Percentiles rank a stretch among this genome's conserved stretches.
Evolutionary conservation across 2,329 filamentous ascomycete genomes (phyloP).

Genomic region (Colletotrichum nymphaeae): DNA sequence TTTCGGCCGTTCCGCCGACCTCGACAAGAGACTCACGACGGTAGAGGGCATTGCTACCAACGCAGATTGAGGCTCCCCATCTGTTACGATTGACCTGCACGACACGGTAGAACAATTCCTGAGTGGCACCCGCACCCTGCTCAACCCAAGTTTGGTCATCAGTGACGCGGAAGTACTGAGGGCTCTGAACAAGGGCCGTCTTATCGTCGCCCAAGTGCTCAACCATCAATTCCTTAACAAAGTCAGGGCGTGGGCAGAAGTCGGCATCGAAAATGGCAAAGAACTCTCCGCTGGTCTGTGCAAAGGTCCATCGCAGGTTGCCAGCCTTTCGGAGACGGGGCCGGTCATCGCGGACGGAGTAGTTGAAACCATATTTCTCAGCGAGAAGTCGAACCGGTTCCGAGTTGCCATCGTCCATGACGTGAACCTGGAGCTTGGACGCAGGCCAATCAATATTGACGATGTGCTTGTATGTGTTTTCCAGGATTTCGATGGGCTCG

Average conservation of each 20-base stretch:
- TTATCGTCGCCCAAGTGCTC: slow-evolving; percentile 51
- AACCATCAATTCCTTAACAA: slow-evolving; percentile 51
- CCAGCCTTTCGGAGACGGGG: slow-evolving; percentile 55
- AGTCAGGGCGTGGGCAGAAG: slow-evolving; percentile 54
- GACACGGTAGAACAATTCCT: slow-evolving; percentile 56
- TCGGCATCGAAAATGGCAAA: slow-evolving; percentile 56
- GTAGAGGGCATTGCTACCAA: slow-evolving; percentile 55
- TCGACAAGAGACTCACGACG: slow-evolving; percentile 51
- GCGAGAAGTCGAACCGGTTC: slow-evolving; percentile 45
- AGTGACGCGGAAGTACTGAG: slow-evolving; percentile 53
- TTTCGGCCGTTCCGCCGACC: slow-evolving; percentile 54
- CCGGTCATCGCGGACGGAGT: slow-evolving; percentile 53
- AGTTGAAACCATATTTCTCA: slow-evolving; percentile 48
- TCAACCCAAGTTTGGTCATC: slow-evolving; percentile 55
- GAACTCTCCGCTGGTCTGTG: slow-evolving; percentile 50
- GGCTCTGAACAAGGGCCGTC: slow-evolving; percentile 53
- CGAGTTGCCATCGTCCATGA: slow-evolving; percentile 52
- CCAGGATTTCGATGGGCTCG: slow-evolving; percentile 52
- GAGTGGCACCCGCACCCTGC: slow-evolving; percentile 54
- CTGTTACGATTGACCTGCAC: slow-evolving; percentile 53
- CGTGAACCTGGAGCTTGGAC: slow-evolving; percentile 49
- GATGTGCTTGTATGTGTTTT: slow-evolving; percentile 50
- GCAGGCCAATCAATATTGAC: slow-evolving; percentile 49
- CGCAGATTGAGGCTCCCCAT: slow-evolving; percentile 55
- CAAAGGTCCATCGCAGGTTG: slow-evolving; percentile 54